Percentiles rank a stretch among this genome's conserved stretches.
Evolutionary conservation across 345 rosid genomes (phyloP).

Genomic region (Gossypium turneri): DNA sequence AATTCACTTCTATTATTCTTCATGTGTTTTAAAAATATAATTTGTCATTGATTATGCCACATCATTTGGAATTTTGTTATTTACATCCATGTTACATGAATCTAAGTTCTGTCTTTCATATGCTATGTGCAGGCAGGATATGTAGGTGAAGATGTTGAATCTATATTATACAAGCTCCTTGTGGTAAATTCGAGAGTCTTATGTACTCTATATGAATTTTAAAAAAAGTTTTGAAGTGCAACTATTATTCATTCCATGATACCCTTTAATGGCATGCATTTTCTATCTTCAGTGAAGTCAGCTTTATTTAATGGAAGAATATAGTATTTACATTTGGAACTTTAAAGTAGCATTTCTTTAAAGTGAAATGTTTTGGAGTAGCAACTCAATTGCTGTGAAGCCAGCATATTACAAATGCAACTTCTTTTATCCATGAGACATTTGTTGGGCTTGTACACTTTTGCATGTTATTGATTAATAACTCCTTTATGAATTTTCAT

Average conservation of each 20-base stretch:
- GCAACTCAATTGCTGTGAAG: conserved; percentile 7
- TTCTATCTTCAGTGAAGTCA: neutral
- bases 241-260: neutral
- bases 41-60: neutral
- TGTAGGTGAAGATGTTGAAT: conserved; percentile 99
- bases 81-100: neutral
- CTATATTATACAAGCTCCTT: conserved; percentile 95
- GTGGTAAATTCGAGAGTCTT: conserved; percentile 38
- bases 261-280: neutral
- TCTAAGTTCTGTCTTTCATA: conserved; percentile 8
- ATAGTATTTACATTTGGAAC: conserved; percentile 2
- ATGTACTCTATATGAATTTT: neutral
- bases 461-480: neutral
- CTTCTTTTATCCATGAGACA: neutral
- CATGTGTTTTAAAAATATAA: conserved; percentile 3
- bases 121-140: conserved; percentile 87
- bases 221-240: neutral
- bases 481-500: neutral
- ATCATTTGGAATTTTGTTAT: conserved; percentile 1
- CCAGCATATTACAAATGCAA: neutral
- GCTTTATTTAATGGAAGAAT: conserved; percentile 4
- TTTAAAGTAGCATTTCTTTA: neutral
- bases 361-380: neutral
- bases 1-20: conserved; percentile 7
- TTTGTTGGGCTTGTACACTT: conserved; percentile 5